Percentiles rank a stretch among this genome's conserved stretches.
Conservation (phyloP, 163 green algal genomes). For the Chlamydomonas reinhardtii region DNA sequence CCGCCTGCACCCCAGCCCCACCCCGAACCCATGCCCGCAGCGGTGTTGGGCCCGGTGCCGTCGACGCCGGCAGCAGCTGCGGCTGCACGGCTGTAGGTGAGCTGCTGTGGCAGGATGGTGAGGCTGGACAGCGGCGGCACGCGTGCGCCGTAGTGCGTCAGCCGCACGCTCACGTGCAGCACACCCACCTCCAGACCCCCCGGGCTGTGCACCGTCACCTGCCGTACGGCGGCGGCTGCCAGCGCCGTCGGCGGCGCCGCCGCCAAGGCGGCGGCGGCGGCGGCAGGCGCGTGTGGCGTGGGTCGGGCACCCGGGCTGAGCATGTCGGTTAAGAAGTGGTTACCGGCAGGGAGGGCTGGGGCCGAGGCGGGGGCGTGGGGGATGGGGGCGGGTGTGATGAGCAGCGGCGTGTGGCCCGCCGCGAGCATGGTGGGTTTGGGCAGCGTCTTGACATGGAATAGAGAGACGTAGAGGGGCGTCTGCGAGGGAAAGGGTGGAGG, state of each 20-base stretch:
- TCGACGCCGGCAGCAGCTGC: not conserved
- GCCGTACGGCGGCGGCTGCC: slow-evolving; percentile 23
- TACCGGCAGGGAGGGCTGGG: not conserved
- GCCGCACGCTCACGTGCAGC: slow-evolving; percentile 39
- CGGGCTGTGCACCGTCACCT: slow-evolving; percentile 26
- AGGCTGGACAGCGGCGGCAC: slow-evolving; percentile 47
- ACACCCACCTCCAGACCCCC: slow-evolving; percentile 21
- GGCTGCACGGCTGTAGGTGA: not conserved
- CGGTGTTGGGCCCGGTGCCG: not conserved
- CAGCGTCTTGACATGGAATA: slow-evolving; percentile 48
- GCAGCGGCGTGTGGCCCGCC: slow-evolving; percentile 38
- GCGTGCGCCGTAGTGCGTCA: slow-evolving; percentile 37
- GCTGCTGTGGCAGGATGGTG: slow-evolving; percentile 8
- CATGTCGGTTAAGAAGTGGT: not conserved
- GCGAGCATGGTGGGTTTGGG: slow-evolving; percentile 50
- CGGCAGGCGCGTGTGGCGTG: not conserved
- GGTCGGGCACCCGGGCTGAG: not conserved
- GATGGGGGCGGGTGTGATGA: slow-evolving; percentile 25
- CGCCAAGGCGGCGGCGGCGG: too few relatives aligned
- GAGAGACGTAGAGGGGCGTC: slow-evolving; percentile 46
- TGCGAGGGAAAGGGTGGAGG: not conserved
- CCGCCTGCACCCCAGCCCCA: too few relatives aligned
- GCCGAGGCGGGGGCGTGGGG: too few relatives aligned
- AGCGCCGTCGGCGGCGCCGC: slow-evolving; percentile 1
- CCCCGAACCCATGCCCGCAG: too few relatives aligned